Evolutionary conservation across 768 basidiomycete species (phyloP).

Genomic region (Multifurca ochricompacta): DNA sequence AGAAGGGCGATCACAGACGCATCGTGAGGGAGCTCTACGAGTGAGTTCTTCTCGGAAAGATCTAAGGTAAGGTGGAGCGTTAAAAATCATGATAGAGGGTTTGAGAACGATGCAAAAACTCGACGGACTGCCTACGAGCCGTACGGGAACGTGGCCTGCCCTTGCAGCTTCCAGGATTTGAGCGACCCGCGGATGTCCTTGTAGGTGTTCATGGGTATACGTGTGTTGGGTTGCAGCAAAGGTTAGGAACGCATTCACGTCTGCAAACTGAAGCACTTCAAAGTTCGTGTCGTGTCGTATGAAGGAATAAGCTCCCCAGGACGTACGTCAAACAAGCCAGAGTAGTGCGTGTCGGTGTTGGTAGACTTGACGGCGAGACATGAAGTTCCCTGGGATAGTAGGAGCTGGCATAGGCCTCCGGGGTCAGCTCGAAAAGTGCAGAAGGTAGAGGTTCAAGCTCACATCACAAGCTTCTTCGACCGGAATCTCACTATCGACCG

Average conservation of each 20-base stretch:
- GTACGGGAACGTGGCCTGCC: constrained; percentile 64
- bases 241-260: constrained; percentile 83
- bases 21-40: constrained; percentile 53
- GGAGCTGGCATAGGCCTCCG: constrained; percentile 33
- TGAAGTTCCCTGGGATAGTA: constrained; percentile 52
- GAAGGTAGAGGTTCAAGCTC: constrained; percentile 21
- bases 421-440: constrained; percentile 5
- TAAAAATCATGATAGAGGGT: not conserved
- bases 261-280: constrained; percentile 49
- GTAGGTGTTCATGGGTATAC: constrained; percentile 50
- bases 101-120: constrained; percentile 2
- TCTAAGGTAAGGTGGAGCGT: constrained; percentile 35
- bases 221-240: constrained; percentile 75
- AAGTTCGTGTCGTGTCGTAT: not conserved
- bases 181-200: constrained; percentile 49
- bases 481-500: constrained; percentile 59
- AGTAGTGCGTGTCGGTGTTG: constrained; percentile 26
- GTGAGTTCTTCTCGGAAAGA: constrained; percentile 78
- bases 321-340: constrained; percentile 72
- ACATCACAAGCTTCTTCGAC: constrained; percentile 84
- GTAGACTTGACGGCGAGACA: constrained; percentile 56
- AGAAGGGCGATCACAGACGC: constrained; percentile 59
- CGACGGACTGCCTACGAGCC: constrained; percentile 68
- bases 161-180: constrained; percentile 70
- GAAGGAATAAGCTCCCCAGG: not conserved